Evolutionary conservation across 2,329 filamentous ascomycete genomes (phyloP).

Genomic region (Diaporthe sp.): DNA sequence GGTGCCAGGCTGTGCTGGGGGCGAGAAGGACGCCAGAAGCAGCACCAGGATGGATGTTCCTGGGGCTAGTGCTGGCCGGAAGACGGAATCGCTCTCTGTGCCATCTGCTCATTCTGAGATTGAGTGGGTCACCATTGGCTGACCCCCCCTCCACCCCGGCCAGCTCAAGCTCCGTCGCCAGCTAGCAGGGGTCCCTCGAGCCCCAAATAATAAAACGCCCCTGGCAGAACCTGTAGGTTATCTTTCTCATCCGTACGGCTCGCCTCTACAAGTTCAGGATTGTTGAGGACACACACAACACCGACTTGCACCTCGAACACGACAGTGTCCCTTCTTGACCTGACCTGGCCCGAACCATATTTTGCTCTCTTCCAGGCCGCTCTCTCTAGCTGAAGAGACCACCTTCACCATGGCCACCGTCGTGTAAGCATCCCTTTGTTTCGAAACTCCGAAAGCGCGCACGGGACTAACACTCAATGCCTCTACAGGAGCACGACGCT

Average conservation of each 20-base stretch:
- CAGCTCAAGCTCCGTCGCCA: constrained; percentile 18
- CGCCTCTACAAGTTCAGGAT: constrained; percentile 3
- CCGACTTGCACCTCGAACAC: background rate
- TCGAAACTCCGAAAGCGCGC: constrained; percentile 4
- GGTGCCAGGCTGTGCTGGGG: constrained; percentile 17
- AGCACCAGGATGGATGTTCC: constrained; percentile 24
- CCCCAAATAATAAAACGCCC: constrained; percentile 35
- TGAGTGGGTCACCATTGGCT: constrained; percentile 40
- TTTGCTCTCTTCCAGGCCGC: background rate
- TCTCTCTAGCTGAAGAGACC: constrained; percentile 17
- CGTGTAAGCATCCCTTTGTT: constrained; percentile 35
- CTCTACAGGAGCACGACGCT: constrained; percentile 41
- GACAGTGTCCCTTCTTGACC: background rate
- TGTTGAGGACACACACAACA: constrained; percentile 22
- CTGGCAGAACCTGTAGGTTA: constrained; percentile 23
- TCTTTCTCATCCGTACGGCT: background rate
- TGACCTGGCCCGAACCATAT: background rate
- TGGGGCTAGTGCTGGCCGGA: constrained; percentile 45
- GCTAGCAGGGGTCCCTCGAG: constrained; percentile 31
- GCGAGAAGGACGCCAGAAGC: background rate
- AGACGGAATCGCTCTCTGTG: constrained; percentile 49
- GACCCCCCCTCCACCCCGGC: constrained; percentile 4
- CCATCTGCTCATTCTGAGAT: constrained; percentile 55
- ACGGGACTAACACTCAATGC: background rate
- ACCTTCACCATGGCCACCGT: constrained; percentile 39